Evolutionary conservation across 2,329 filamentous ascomycete species (phyloP).

Genomic region (Apiospora koreana): DNA sequence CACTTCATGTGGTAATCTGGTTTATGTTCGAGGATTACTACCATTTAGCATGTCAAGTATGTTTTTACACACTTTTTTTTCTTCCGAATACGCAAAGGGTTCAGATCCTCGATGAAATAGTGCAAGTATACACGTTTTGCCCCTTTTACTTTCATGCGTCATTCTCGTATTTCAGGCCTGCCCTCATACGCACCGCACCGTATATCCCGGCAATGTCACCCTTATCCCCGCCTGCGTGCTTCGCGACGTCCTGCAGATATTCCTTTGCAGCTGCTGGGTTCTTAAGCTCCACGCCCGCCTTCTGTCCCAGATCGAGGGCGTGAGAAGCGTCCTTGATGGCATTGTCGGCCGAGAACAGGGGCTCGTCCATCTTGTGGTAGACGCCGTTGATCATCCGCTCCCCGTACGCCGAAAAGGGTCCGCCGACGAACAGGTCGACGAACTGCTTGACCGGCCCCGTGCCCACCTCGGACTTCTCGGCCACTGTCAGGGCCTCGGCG

Average conservation of each 20-base stretch:
- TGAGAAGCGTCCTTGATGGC: slow-evolving; percentile 82
- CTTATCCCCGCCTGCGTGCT: slow-evolving; percentile 61
- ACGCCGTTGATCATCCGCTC: slow-evolving; percentile 73
- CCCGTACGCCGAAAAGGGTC: slow-evolving; percentile 74
- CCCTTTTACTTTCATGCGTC: slow-evolving; percentile 30
- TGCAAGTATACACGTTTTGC: not conserved
- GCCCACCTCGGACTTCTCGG: slow-evolving; percentile 79
- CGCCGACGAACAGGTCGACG: slow-evolving; percentile 73
- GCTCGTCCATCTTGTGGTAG: slow-evolving; percentile 74
- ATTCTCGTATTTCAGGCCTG: slow-evolving; percentile 75
- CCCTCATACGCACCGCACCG: slow-evolving; percentile 74
- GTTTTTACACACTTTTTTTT: no score
- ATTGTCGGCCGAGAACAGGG: slow-evolving; percentile 81
- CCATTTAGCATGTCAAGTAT: not conserved
- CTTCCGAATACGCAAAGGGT: not conserved
- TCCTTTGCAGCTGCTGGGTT: slow-evolving; percentile 68
- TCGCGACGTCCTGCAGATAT: slow-evolving; percentile 70
- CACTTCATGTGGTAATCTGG: no score
- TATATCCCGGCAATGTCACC: slow-evolving; percentile 85
- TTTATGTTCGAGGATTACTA: no score
- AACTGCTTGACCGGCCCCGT: slow-evolving; percentile 69
- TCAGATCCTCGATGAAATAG: not conserved
- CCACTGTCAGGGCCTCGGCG: slow-evolving; percentile 75
- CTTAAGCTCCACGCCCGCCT: slow-evolving; percentile 61
- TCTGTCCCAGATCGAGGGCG: slow-evolving; percentile 66